Base-by-base conservation (phyloP, 2,329 filamentous ascomycete species). In the Fusarium ambrosium region DNA sequence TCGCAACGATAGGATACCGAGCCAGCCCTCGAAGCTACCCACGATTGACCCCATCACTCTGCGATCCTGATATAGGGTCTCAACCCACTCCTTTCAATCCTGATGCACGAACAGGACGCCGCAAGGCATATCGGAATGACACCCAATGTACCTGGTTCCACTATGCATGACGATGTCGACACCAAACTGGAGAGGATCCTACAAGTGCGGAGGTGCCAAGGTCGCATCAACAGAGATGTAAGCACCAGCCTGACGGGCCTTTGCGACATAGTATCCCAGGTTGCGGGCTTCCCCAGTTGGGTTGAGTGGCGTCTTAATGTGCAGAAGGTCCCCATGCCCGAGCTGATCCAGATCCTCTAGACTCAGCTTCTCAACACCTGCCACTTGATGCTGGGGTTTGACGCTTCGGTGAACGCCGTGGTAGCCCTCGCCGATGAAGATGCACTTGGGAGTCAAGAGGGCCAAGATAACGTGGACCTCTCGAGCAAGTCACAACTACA, bases 121-220 rank as follows among this genome's bases (percentile, higher is more conserved):
- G 80, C 94, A 97, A 6, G 98, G 89, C 88, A 98, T 88, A 84
- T 98, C 95, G 76, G 92, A 95, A 84, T 98, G 96, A 0, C 51
- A 96, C 95, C 95, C 95, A 74, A 98, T 90, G 83, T 98, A 98
- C 87, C 98, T 98, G 18, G 95, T 97, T 4, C 95, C 95, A 60
- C 89, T 92, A 84, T 98, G 96, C 93, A 98, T 93, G 37, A 97
- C 90, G 1, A 95, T 83, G 82, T 98, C 95, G 22, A 93, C 94
- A 48, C 95, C 95, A 81, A 89, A 92, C 22, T 82, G 80, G 78
- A 98, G 96, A 0, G 96, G 95, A 79, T 98, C 93, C 80, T 27
- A 7, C 24, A 27, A 27, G 1, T 27, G 24, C 24, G 95, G 96
- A 48, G 96, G 95, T 3, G 91, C 95, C 83, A 98, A 97, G 0